These are phyloP conservation scores for Debaryomycetaceae sp. DNA, from an alignment of 1,139 yeast genomes.

Conservation along the genomic window DNA sequence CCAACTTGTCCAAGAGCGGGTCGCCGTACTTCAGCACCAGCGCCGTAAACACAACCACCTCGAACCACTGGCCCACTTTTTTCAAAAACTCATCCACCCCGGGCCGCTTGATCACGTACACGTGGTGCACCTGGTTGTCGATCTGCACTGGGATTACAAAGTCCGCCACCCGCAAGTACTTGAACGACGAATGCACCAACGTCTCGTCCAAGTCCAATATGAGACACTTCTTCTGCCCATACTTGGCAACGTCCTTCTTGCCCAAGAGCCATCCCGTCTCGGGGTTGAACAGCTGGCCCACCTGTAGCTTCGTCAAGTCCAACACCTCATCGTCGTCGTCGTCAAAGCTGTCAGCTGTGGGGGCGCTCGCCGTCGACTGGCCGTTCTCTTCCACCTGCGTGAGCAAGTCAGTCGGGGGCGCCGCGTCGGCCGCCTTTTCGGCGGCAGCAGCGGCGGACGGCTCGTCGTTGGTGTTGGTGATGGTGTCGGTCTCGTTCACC, in stretches of 20 bases:
- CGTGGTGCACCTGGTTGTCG: constrained; percentile 87
- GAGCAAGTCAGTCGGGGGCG: constrained; percentile 4
- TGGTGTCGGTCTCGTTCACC: constrained; percentile 41
- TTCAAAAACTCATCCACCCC: constrained; percentile 92
- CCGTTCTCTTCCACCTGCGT: constrained; percentile 9
- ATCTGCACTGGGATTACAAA: constrained; percentile 85
- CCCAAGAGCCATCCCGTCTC: constrained; percentile 65
- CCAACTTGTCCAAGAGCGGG: constrained; percentile 86
- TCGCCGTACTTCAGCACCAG: constrained; percentile 94
- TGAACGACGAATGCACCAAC: constrained; percentile 91
- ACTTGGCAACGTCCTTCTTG: constrained; percentile 22
- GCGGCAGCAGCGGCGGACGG: constrained; percentile 12
- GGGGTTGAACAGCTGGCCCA: constrained; percentile 60
- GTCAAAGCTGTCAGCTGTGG: constrained; percentile 10
- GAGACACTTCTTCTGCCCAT: constrained; percentile 69
- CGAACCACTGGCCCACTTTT: constrained; percentile 80
- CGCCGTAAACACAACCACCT: constrained; percentile 96
- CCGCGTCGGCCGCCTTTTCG: constrained; percentile 3
- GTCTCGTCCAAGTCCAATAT: constrained; percentile 95
- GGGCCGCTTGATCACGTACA: constrained; percentile 93
- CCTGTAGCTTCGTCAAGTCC: constrained; percentile 59
- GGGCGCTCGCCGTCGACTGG: constrained; percentile 2
- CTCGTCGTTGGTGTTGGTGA: constrained; percentile 36
- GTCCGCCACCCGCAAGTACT: constrained; percentile 87
- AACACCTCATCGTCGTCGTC: constrained; percentile 30